Base-by-base conservation (phyloP, 768 basidiomycete species). In the Tulasnella calospora region DNA sequence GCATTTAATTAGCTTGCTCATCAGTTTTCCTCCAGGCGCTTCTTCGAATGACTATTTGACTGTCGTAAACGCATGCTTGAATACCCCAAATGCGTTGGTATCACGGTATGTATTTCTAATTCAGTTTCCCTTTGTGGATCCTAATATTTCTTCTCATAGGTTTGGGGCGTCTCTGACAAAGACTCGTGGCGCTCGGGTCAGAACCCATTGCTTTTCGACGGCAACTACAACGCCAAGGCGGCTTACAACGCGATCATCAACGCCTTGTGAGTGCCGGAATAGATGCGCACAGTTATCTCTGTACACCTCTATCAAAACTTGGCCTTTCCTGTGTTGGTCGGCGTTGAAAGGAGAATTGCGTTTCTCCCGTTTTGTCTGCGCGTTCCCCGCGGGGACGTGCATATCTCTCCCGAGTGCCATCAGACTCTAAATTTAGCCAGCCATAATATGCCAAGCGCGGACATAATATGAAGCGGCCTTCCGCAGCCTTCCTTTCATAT, bases 61-160 rank as follows among this genome's bases (percentile, higher is more conserved):
- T 27, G 75, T 76, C 30, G 75, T 61, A 21, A 76, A 44, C 10
- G 75, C 75, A n/a, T 76, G 75, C 75, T 69, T 76, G 51, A 67
- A 51, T 19, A 35, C 33, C 8, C 75, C 35, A 76, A 76, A 36
- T 76, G 75, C 35, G 55, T 76, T 21, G 75, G 75, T 27, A 76
- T 76, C 21, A 76, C 75, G 17, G 75, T 76, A 36, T 9, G 55
- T 69, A n/a, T 30, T 51, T 51, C 2, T 44, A 15, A 30, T 23
- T 33, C 33, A 9, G 17, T 33, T 19, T 33, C 30, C 30, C 38
- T 44, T 35, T 30, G 46, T 23, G 36, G 5, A 13, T 27, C 35
- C 6, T 41, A 35, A 35, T 9, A n/a, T 47, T 47, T 36, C n/a
- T 51, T 10, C 23, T n/a, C n/a, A 12, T 21, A 76, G 75, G 44